phyloP scores from a whole-genome alignment of 352 stramenopile genomes.

The Globisporangium orthogonon region DNA sequence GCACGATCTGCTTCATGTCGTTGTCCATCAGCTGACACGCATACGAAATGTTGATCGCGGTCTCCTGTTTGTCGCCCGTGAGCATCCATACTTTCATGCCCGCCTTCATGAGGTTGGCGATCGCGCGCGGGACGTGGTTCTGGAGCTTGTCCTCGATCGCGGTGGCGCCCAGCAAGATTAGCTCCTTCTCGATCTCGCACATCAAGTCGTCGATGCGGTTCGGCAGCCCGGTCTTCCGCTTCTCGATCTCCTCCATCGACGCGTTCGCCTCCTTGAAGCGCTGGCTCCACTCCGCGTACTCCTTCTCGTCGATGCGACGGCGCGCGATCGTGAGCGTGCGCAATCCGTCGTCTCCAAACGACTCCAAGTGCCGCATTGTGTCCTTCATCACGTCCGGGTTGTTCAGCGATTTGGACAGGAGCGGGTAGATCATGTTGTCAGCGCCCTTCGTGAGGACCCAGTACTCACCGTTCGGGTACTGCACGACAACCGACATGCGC shows the following conservation, averaged over 20 bases:
- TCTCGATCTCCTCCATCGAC: conserved; percentile 68
- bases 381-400: conserved; percentile 19
- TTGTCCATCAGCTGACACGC: conserved; percentile 83
- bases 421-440: conserved; percentile 58
- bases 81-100: conserved; percentile 93
- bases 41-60: conserved; percentile 93
- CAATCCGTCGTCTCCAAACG: conserved; percentile 83
- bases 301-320: conserved; percentile 37
- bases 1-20: conserved; percentile 65
- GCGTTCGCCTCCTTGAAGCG: conserved; percentile 63
- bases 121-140: conserved; percentile 82
- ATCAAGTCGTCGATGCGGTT: conserved; percentile 77
- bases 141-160: conserved; percentile 94
- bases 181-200: conserved; percentile 75
- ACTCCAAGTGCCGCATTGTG: conserved; percentile 53
- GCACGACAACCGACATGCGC: conserved; percentile 90
- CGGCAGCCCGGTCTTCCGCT: conserved; percentile 63
- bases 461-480: conserved; percentile 43
- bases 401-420: conserved; percentile 15
- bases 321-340: conserved; percentile 83
- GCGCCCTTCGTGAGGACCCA: conserved; percentile 72
- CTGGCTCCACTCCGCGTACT: conserved; percentile 48
- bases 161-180: conserved; percentile 85
- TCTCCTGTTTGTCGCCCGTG: conserved; percentile 93
- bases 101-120: conserved; percentile 73